Conservation (phyloP, 176 grass and related monocot species). For the Avena atlantica region DNA sequence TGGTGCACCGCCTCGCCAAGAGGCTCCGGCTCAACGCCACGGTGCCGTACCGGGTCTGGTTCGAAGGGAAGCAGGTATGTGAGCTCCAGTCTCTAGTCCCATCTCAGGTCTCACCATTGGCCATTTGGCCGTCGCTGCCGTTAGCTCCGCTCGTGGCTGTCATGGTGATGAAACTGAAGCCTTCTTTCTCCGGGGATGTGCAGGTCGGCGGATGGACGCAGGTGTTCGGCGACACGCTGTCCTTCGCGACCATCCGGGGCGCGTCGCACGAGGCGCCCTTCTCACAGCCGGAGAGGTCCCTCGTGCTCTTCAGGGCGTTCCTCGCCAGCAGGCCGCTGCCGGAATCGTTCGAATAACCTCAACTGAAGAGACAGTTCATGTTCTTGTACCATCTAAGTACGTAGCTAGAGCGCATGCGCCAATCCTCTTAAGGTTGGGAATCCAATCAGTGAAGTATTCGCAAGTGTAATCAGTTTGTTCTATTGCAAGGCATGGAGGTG, state of each 20-base stretch:
- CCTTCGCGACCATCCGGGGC: conserved; percentile 87
- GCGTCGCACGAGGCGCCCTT: conserved; percentile 96
- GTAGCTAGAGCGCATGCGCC: neutral
- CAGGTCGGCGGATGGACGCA: conserved; percentile 96
- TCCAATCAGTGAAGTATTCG: neutral
- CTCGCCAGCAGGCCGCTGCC: conserved; percentile 74
- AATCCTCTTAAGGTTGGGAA: neutral
- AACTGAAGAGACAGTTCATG: neutral
- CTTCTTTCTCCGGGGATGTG: neutral
- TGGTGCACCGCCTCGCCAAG: conserved; percentile 68
- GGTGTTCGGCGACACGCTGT: conserved; percentile 69
- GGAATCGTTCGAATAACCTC: conserved; percentile 65
- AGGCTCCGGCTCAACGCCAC: conserved; percentile 70
- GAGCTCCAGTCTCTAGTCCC: conserved; percentile 16
- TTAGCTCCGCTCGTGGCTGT: neutral
- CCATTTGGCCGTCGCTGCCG: no score
- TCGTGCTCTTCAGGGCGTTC: conserved; percentile 89
- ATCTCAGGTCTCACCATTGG: neutral
- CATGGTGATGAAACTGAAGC: neutral
- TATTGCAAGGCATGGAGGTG: neutral
- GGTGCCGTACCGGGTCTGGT: conserved; percentile 94
- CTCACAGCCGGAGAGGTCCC: conserved; percentile 93
- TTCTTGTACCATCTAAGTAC: conserved; percentile 3
- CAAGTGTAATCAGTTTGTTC: conserved; percentile 12
- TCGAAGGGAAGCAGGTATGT: conserved; percentile 82